phyloP scores from a whole-genome alignment of 495 filamentous ascomycete species.

The Penicillium salamii region DNA sequence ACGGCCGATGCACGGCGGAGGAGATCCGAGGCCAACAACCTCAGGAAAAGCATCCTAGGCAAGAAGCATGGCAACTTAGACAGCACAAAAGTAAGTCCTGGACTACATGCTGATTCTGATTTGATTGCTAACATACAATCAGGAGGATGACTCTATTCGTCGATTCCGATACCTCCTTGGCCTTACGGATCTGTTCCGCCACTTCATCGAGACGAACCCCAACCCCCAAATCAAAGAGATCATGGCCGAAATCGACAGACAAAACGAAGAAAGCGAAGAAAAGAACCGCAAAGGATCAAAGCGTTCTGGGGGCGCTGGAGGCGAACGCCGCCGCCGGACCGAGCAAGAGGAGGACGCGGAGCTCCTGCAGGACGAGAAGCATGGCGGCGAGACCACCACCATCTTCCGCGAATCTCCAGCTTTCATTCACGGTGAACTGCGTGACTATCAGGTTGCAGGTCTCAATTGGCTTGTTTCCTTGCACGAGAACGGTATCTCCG shows the following conservation, averaged over 20 bases:
- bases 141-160: slow-evolving; percentile 95
- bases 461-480: slow-evolving; percentile 98
- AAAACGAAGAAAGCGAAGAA: slow-evolving; percentile 72
- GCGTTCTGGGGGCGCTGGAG: slow-evolving; percentile 81
- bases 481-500: slow-evolving; percentile 98
- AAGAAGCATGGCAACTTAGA: slow-evolving; percentile 91
- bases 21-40: slow-evolving; percentile 77
- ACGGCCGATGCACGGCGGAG: slow-evolving; percentile 75
- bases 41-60: slow-evolving; percentile 86
- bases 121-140: slow-evolving; percentile 6
- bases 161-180: slow-evolving; percentile 95
- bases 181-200: slow-evolving; percentile 94
- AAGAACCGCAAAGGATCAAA: slow-evolving; percentile 68
- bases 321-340: slow-evolving; percentile 76
- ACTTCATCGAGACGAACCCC: slow-evolving; percentile 97
- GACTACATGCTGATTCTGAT: not conserved
- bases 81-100: slow-evolving; percentile 72
- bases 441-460: slow-evolving; percentile 93
- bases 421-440: slow-evolving; percentile 84
- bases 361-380: slow-evolving; percentile 85
- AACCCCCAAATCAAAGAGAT: slow-evolving; percentile 88
- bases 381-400: slow-evolving; percentile 78
- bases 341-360: slow-evolving; percentile 99
- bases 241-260: slow-evolving; percentile 87
- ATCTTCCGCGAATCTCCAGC: slow-evolving; percentile 89